Percentiles rank a stretch among this genome's conserved stretches.
phyloP scores from a whole-genome alignment of 768 basidiomycete species.

The Mycena vitilis region DNA sequence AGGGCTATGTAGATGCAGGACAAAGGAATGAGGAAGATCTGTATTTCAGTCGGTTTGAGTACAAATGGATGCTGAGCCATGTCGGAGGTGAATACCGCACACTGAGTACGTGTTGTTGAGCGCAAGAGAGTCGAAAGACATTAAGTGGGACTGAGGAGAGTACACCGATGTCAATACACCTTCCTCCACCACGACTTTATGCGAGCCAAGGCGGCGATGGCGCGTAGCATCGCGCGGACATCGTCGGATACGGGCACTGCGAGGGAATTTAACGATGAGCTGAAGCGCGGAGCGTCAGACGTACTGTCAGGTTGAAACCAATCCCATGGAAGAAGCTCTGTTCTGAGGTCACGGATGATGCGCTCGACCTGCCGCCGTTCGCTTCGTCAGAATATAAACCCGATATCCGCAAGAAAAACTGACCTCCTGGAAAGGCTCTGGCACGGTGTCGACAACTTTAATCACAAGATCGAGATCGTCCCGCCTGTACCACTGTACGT shows the following conservation, averaged over 20 bases:
- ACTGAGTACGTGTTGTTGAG: no score
- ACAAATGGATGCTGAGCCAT: constrained; percentile 18
- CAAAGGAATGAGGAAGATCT: not conserved
- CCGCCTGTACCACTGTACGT: not conserved
- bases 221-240: constrained; percentile 2
- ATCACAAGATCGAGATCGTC: not conserved
- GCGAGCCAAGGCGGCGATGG: not conserved
- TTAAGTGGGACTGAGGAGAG: no score
- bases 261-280: not conserved
- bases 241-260: not conserved
- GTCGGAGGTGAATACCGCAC: not conserved
- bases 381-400: not conserved
- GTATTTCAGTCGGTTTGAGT: constrained; percentile 18
- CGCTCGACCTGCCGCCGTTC: constrained; percentile 4
- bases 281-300: not conserved
- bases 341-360: constrained; percentile 1
- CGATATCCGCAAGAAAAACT: not conserved
- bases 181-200: constrained; percentile 3
- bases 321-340: constrained; percentile 20
- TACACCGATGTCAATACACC: not conserved
- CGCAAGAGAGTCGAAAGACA: no score
- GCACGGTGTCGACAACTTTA: not conserved
- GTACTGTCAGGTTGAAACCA: not conserved
- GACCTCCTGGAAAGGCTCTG: not conserved
- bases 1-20: not conserved